Base-by-base conservation (phyloP, 2,329 filamentous ascomycete species). In the Colletotrichum sublineola region DNA sequence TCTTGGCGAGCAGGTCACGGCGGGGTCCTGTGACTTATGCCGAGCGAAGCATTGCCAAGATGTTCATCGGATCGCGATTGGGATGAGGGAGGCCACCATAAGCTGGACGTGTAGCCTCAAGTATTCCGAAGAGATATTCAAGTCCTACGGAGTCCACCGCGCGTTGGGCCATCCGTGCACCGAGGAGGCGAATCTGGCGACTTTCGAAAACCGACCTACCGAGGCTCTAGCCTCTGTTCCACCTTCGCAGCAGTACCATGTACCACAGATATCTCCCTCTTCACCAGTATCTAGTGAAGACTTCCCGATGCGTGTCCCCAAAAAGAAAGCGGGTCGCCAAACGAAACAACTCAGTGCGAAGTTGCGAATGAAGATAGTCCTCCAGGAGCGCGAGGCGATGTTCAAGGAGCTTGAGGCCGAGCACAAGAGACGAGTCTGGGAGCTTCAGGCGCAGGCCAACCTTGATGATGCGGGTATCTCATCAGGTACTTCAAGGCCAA, bases 1-100 rank as follows among this genome's bases (percentile, higher is more conserved):
- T n/a, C 50, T 64, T 29, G 62, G 62, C 18, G 38, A 55, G 38
- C 62, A 40, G 5, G 36, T 64, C 20, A 36, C 24, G 40, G 24
- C 29, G 18, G 9, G 9, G 6, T 44, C 29, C 2, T 64, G 62
- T 20, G 40, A 12, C 29, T 11, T 44, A 38, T 64, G 62, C 29
- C 50, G 29, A 18, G 2, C 4, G 24, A 53, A 63, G 0, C 61
- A 53, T 31, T 33, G 24, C 46, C 52, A 24, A 15, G 46, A 63
- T 38, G 4, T 63, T 20, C 3, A 52, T 31, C 15, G 36, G 36
- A 63, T 63, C 33, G 61, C 61, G 4, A 40, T 63, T 3, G 61
- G n/a, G 9, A 52, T 50, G 12, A 24, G 24, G 15, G 38, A 29
- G n/a, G 61, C 61, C n/a, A 63, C 61, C 3, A 40, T 50, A 18